Evolutionary conservation across 1,284 basidiomycete genomes (phyloP), one percentile per base, ranked within the genome.

Genomic region (Puccinia polysora): DNA sequence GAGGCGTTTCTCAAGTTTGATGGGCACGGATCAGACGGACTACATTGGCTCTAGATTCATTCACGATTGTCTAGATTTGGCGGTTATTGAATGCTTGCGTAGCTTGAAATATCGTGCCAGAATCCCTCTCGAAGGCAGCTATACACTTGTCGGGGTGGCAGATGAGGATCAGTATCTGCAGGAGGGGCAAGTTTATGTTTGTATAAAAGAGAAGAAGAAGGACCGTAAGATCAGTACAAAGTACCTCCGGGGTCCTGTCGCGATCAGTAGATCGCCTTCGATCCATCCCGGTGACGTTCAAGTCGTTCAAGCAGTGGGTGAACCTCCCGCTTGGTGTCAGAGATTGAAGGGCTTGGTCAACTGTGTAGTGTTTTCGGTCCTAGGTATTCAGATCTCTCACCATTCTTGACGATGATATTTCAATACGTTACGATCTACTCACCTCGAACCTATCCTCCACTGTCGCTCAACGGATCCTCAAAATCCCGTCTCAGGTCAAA

Each of bases 221-320:
- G n/a, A n/a, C 82, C 85, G 25, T n/a, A n/a, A n/a, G n/a, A n/a
- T n/a, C n/a, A n/a, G n/a, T n/a, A 85, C 85, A 2, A 81, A 73
- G 18, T 87, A 83, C 78, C 75, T 88, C 6, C 77, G 83, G 77
- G 86, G 87, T 38, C 77, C 80, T 62, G 86, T 85, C 68, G 81
- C 84, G 18, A 84, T 88, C 58, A 86, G 84, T 14, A 82, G 87
- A 56, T 88, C 85, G 77, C 87, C 87, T 18, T 85, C 86, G 1
- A 83, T 85, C 40, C 87, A 89, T 78, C 85, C 86, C 87, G 87
- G 75, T 58, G 76, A 88, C 86, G 88, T 89, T 0, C 87, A 88
- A 80, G 82, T 85, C 58, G 87, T 88, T 0, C 82, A 81, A 71
- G 88, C 89, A 3, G 85, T 90, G 60, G 88, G 88, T 4, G 82